Base-by-base conservation (phyloP, 371 early-diverging fungal species). In the Syncephalastrum monosporum region DNA sequence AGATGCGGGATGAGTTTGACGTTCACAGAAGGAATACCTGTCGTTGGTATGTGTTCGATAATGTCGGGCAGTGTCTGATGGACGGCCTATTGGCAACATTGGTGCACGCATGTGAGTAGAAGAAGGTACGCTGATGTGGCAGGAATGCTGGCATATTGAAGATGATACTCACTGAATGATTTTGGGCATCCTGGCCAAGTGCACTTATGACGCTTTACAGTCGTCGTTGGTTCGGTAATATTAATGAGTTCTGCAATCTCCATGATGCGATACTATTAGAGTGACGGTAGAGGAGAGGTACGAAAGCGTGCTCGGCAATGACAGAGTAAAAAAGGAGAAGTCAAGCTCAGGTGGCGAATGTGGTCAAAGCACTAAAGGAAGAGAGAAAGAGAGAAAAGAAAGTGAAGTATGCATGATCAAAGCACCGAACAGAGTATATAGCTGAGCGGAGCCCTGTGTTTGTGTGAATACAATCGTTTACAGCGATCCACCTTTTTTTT, bases 11-110 rank as follows among this genome's bases (percentile, higher is more conserved):
- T 46, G 47, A 45, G 42, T 47, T 52, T 50, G 59, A 51, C 59
- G 55, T 46, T 14, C 27, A 43, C 33, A 23, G 50, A 14, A 43
- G 23, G 41, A 55, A 50, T 67, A 69, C 75, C 83, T 82, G 63
- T 88, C 90, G 63, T 86, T 86, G 27, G 89, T 89, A 69, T 91
- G 91, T 57, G 89, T 91, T 56, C 91, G 82, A 19, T 75, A 79
- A 74, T 91, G 91, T 55, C 91, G 83, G 38, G 82, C 82, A 50
- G 88, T 78, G 65, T 91, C 91, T 41, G 89, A 89, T 62, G 86
- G 86, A 50, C 91, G 82, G 10, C 72, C 75, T 75, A 49, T 42
- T 29, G 29, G 19, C 14, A 25, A 21, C 38, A 33, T 33, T 17
- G 38, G 27, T 33, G 38, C 15, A 53, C 43, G 42, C n/a, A 14